Conservation (phyloP, 1,284 basidiomycete species). For the Hypsizygus ulmarius region DNA sequence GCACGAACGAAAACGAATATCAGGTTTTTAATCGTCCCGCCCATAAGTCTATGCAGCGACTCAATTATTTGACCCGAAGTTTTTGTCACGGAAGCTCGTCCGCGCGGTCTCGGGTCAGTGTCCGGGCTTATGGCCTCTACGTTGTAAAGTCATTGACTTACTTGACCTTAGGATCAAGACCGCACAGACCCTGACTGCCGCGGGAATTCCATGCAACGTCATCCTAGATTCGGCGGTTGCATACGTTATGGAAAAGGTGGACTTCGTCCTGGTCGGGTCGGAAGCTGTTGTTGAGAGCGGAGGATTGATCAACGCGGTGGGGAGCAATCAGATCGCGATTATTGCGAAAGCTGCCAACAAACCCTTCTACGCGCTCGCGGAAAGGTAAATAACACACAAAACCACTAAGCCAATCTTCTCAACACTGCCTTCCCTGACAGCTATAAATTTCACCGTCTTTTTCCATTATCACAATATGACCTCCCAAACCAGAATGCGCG, state of each 20-base stretch:
- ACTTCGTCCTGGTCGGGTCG: conserved; percentile 93
- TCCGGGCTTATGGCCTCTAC: conserved; percentile 9
- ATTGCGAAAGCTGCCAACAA: conserved; percentile 94
- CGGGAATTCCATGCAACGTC: conserved; percentile 92
- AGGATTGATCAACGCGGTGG: conserved; percentile 85
- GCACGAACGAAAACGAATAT: conserved; percentile 88
- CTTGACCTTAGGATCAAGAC: conserved; percentile 70
- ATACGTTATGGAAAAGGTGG: conserved; percentile 94
- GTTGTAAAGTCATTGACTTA: conserved; percentile 12
- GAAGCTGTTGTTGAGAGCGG: conserved; percentile 97
- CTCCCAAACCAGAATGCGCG: conserved; percentile 79
- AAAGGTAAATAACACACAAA: conserved; percentile 57
- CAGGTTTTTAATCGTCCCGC: conserved; percentile 37
- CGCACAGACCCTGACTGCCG: conserved; percentile 78
- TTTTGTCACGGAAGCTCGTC: conserved; percentile 95
- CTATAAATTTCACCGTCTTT: conserved; percentile 97
- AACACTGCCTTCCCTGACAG: conserved; percentile 39
- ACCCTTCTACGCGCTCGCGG: conserved; percentile 95
- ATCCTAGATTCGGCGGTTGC: conserved; percentile 96
- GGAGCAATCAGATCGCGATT: conserved; percentile 95
- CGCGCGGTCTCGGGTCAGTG: conserved; percentile 75
- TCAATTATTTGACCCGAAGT: conserved; percentile 43
- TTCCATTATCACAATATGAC: conserved; percentile 96
- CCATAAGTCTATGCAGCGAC: conserved; percentile 15
- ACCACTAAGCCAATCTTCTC: conserved; percentile 21